Base-by-base conservation (phyloP, 2,329 filamentous ascomycete genomes). In the Colletotrichum acutatum region DNA sequence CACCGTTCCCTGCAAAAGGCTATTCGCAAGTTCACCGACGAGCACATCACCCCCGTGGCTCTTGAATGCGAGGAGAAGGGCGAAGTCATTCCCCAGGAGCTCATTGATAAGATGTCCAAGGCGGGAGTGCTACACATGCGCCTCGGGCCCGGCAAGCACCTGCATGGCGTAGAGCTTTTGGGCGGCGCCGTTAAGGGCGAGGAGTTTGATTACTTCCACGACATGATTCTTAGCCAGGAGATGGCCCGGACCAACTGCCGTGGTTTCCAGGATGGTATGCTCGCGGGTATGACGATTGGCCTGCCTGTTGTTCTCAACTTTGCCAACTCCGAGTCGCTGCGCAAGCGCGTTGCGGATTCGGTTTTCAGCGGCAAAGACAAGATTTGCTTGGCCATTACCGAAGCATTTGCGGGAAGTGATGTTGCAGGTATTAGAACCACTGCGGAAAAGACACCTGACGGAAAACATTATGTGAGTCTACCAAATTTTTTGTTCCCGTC, bases 161-260 rank as follows among this genome's bases (percentile, higher is more conserved):
- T 97, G 65, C 90, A 95, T 78, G 93, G 93, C 24, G 88, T 92
- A 42, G 86, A 88, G 19, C 83, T 97, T 52, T 83, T 96, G 67
- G 89, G 87, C 72, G 94, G 93, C 57, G 92, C 87, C 19, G 87
- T 95, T 67, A 90, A 93, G 79, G 93, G 93, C 63, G 90, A 95
- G 81, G 92, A 95, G 74, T 97, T 95, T 77, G 94, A 97, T 81
- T 95, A 95, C 82, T 94, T 97, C 83, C 94, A 97, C 81, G 94
- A 97, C 80, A 81, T 97, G 80, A 90, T 97, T 75, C 86, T 93
- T 65, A 85, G 87, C 9, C 94, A 97, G 83, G 95, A 97, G 83
- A 84, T 94, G 76, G 87, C 89, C 1, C 88, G 95, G 37, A 86
- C 90, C 7, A 94, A 93, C 80, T 91, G 93, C 32, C 86, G 94